A percentile compares a stretch with the other conserved stretches of the same genome.
These are phyloP conservation scores for Poronia punctata DNA, from an alignment of 495 filamentous ascomycete species.

Conservation along the genomic window DNA sequence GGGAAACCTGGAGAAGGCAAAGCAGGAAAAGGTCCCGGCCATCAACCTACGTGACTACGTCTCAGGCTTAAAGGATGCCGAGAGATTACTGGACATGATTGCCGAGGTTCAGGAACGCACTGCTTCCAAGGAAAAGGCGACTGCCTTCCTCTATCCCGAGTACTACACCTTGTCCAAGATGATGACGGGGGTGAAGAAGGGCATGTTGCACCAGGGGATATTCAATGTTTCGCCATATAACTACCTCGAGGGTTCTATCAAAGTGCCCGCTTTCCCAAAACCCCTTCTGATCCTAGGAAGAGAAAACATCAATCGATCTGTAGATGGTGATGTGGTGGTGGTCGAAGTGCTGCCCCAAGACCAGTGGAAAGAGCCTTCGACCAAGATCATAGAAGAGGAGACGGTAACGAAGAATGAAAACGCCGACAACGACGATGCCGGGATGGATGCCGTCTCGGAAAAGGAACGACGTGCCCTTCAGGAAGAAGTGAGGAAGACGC, in stretches of 20 bases:
- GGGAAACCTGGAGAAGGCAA: conserved; percentile 78
- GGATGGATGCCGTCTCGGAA: conserved; percentile 69
- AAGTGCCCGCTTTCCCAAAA: conserved; percentile 83
- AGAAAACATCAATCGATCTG: conserved; percentile 91
- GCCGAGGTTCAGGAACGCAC: conserved; percentile 63
- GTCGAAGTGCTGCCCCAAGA: conserved; percentile 87
- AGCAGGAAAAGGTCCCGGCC: conserved; percentile 60
- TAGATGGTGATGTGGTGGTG: conserved; percentile 86
- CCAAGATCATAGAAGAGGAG: conserved; percentile 93
- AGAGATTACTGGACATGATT: conserved; percentile 90
- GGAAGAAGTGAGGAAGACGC: conserved; percentile 81
- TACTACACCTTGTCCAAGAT: conserved; percentile 88
- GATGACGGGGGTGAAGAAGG: conserved; percentile 82
- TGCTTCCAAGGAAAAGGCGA: conserved; percentile 52
- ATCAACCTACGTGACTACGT: conserved; percentile 73
- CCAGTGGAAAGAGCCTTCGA: conserved; percentile 93
- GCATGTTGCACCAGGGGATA: conserved; percentile 82
- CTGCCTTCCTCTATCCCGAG: conserved; percentile 68
- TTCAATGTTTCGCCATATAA: conserved; percentile 98
- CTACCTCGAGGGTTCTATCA: conserved; percentile 86
- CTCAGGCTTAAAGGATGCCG: conserved; percentile 70
- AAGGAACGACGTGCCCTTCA: conserved; percentile 78
- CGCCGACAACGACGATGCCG: conserved; percentile 57
- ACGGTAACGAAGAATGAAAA: conserved; percentile 89
- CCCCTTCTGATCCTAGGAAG: conserved; percentile 82